A percentile compares a stretch with the other conserved stretches of the same genome.
Conservation (phyloP, 306 rosid species). For the Malus orientalis region DNA sequence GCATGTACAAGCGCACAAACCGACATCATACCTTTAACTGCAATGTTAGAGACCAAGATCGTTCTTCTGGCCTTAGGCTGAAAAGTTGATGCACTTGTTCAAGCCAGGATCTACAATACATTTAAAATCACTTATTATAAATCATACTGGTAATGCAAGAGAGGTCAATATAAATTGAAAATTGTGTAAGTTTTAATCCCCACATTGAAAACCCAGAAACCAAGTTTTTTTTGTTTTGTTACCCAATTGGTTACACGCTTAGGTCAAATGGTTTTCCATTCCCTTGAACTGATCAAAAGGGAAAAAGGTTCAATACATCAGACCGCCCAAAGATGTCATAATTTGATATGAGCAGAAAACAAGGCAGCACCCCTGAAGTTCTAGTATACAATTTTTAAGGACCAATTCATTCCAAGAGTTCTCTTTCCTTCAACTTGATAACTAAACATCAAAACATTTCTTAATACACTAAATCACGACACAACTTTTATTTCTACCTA, state of each 20-base stretch:
- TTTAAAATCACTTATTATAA: slow-evolving; percentile 2
- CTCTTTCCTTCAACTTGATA: not conserved
- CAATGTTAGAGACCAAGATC: slow-evolving; percentile 52
- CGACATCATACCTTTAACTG: slow-evolving; percentile 54
- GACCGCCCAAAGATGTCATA: not conserved
- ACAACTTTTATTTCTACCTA: not conserved
- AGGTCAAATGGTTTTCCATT: not conserved
- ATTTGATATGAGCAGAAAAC: not conserved
- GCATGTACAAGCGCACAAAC: not conserved
- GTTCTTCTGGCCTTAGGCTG: slow-evolving; percentile 28
- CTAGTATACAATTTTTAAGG: not conserved
- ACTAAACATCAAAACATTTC: not conserved
- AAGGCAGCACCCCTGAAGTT: not conserved
- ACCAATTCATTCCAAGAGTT: not conserved
- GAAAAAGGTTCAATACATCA: not conserved
- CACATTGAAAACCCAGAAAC: not conserved
- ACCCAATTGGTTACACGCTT: not conserved
- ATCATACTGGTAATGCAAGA: not conserved
- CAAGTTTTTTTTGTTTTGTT: not conserved
- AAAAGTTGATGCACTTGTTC: slow-evolving; percentile 53
- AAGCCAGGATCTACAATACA: slow-evolving; percentile 58
- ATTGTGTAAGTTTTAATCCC: not conserved
- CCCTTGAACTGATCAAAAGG: not conserved
- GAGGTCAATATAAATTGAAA: not conserved
- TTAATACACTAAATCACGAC: not conserved